Conservation (phyloP, 1,139 yeast species). For the Yamadazyma jaroonii region DNA sequence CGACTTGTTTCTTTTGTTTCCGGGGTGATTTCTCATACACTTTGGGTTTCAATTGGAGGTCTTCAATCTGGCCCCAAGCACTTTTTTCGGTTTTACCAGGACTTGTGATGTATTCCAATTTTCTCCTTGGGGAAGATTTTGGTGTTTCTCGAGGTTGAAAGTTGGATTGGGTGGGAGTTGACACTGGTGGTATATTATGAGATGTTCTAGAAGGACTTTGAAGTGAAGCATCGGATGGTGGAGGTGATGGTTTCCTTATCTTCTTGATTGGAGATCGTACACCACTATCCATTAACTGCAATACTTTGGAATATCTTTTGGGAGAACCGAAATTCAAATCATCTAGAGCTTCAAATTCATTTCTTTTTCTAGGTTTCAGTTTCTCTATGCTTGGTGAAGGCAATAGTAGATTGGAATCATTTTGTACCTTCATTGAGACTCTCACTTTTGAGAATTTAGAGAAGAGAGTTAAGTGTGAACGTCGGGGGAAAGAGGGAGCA, state of each 20-base stretch:
- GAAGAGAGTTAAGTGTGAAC: background rate
- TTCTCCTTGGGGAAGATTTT: background rate
- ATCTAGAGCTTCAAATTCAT: background rate
- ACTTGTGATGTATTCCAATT: conserved; percentile 1
- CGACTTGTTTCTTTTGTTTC: background rate
- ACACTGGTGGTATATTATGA: no score
- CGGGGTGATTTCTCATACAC: conserved; percentile 4
- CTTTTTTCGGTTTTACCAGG: conserved; percentile 12
- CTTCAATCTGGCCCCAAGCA: conserved; percentile 23
- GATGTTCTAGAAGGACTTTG: no score
- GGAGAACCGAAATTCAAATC: conserved; percentile 17
- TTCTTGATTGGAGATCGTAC: background rate
- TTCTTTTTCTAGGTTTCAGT: background rate
- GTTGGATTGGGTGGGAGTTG: no score
- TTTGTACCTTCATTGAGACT: background rate
- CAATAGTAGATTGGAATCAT: background rate
- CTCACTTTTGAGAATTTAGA: background rate
- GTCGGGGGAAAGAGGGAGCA: no score
- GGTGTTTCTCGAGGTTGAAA: background rate
- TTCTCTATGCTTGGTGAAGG: background rate
- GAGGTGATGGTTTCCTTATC: no score
- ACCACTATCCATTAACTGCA: conserved; percentile 10
- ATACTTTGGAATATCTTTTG: conserved; percentile 15
- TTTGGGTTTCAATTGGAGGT: conserved; percentile 12
- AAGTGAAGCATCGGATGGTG: no score